Percentiles rank a stretch among this genome's conserved stretches.
Evolutionary conservation across 768 basidiomycete genomes (phyloP).

Genomic region (Amylocystis lapponica): DNA sequence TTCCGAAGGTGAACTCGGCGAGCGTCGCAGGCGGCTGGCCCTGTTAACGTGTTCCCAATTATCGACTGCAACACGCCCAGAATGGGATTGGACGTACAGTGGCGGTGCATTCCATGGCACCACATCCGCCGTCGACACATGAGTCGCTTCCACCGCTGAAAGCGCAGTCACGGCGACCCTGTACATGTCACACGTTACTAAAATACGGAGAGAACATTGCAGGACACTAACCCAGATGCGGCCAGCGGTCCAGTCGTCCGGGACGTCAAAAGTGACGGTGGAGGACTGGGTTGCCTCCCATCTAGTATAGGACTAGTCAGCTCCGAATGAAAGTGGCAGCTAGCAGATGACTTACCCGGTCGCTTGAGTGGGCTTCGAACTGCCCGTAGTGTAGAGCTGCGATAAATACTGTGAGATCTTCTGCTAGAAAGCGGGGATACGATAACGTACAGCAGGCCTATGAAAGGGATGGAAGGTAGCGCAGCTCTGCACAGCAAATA

Average conservation of each 20-base stretch:
- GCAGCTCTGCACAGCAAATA: background rate
- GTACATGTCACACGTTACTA: background rate
- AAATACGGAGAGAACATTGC: background rate
- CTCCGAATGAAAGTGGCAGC: background rate
- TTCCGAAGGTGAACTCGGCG: constrained; percentile 30
- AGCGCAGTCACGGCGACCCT: constrained; percentile 30
- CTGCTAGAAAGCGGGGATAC: background rate
- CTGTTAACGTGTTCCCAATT: constrained; percentile 9
- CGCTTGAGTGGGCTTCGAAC: constrained; percentile 19
- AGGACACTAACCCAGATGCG: constrained; percentile 27
- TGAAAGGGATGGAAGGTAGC: background rate
- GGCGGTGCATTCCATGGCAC: constrained; percentile 33
- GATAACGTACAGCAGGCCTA: constrained; percentile 26
- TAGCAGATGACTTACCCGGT: constrained; percentile 23
- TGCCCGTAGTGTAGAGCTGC: constrained; percentile 17
- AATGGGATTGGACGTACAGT: no score
- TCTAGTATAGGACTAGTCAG: constrained; percentile 11
- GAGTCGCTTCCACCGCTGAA: constrained; percentile 26
- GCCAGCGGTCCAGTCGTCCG: constrained; percentile 32
- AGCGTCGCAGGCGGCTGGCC: constrained; percentile 30
- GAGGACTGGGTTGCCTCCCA: constrained; percentile 21
- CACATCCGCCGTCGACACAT: constrained; percentile 34
- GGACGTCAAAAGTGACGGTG: constrained; percentile 25
- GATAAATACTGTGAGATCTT: background rate
- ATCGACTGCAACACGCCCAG: no score